Evolutionary conservation across 495 filamentous ascomycete species (phyloP).

Genomic region (Xylaria sp.): DNA sequence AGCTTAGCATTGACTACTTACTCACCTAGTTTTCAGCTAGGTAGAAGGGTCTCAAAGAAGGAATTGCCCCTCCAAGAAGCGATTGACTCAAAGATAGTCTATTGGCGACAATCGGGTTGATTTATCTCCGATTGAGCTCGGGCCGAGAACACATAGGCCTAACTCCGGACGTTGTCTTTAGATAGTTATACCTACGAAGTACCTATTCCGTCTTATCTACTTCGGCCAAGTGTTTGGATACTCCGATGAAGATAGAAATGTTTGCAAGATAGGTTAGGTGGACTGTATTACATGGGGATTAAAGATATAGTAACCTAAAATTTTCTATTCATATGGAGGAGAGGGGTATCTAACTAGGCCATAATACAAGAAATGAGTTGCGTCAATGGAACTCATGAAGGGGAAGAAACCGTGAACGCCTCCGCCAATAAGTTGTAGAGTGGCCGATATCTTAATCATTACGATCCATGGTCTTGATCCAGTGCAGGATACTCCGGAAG

Average conservation of each 20-base stretch:
- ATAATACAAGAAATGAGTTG: neutral
- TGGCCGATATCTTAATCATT: neutral
- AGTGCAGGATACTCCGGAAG: conserved; percentile 35
- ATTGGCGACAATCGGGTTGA: neutral
- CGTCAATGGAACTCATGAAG: neutral
- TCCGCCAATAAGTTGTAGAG: neutral
- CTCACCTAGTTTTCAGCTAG: no score
- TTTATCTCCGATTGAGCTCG: neutral
- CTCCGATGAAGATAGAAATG: no score
- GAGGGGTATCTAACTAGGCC: neutral
- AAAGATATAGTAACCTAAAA: neutral
- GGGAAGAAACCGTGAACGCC: neutral
- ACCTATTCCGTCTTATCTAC: no score
- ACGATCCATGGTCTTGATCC: neutral
- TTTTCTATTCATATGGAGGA: neutral
- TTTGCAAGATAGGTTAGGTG: no score
- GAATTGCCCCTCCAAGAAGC: no score
- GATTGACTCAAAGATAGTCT: no score
- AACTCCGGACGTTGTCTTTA: no score
- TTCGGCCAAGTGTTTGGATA: no score
- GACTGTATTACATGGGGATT: neutral
- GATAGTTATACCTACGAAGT: no score
- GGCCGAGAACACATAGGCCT: neutral
- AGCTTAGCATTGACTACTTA: no score
- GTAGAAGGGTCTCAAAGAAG: no score